A percentile compares a stretch with the other conserved stretches of the same genome.
Conservation (phyloP, 2,329 filamentous ascomycete genomes). For the Nothophoma quercina region DNA sequence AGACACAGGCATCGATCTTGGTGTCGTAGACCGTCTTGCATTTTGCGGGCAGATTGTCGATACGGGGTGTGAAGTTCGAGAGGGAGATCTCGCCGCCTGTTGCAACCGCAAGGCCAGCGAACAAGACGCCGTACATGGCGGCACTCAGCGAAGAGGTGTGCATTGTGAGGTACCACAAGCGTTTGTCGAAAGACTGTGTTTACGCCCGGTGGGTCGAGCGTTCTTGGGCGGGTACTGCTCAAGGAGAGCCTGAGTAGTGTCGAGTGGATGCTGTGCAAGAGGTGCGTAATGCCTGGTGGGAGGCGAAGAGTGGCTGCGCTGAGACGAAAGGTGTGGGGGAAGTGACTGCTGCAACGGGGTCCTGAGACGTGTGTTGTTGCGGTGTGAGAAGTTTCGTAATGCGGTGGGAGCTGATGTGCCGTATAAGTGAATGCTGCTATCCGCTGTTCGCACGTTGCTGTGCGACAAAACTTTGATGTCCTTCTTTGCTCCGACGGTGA, state of each 20-base stretch:
- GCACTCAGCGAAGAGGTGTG: slow-evolving; percentile 22
- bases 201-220: slow-evolving; percentile 17
- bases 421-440: slow-evolving; percentile 18
- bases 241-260: slow-evolving; percentile 22
- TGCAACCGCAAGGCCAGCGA: slow-evolving; percentile 29
- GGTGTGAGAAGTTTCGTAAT: slow-evolving; percentile 29
- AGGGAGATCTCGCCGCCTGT: slow-evolving; percentile 51
- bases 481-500: neutral
- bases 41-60: slow-evolving; percentile 48
- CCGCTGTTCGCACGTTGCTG: slow-evolving; percentile 25
- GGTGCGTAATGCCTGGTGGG: slow-evolving; percentile 13
- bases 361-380: slow-evolving; percentile 37
- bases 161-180: slow-evolving; percentile 30
- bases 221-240: slow-evolving; percentile 15
- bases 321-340: slow-evolving; percentile 38
- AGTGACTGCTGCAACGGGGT: slow-evolving; percentile 20
- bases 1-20: slow-evolving; percentile 50
- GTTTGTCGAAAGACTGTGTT: slow-evolving; percentile 16
- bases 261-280: slow-evolving; percentile 14
- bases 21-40: slow-evolving; percentile 53
- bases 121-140: slow-evolving; percentile 32
- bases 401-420: slow-evolving; percentile 16
- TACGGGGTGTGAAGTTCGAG: slow-evolving; percentile 54
- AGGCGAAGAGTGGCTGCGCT: slow-evolving; percentile 22
- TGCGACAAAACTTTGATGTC: slow-evolving; percentile 3